A percentile compares a stretch with the other conserved stretches of the same genome.
Evolutionary conservation across 1,284 basidiomycete genomes (phyloP).

Genomic region (Cerioporus squamosus): DNA sequence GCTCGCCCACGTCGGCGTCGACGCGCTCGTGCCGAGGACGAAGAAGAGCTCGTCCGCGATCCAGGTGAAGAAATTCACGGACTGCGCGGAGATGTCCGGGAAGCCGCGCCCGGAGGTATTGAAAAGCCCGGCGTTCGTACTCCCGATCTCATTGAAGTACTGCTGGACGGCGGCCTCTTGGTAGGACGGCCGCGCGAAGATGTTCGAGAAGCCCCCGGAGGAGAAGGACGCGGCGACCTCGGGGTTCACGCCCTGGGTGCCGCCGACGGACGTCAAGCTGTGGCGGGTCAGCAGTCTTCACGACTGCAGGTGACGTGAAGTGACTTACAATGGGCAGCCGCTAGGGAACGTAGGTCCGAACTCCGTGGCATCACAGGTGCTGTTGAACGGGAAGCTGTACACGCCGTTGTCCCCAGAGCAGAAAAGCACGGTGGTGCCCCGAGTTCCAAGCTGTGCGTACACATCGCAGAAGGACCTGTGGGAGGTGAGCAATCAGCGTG

Average conservation of each 20-base stretch:
- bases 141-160: constrained; percentile 29
- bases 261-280: constrained; percentile 63
- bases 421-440: constrained; percentile 63
- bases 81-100: constrained; percentile 29
- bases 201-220: constrained; percentile 49
- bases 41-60: constrained; percentile 47
- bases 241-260: constrained; percentile 47
- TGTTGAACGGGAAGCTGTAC: constrained; percentile 60
- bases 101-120: constrained; percentile 29
- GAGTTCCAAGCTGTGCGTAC: constrained; percentile 50
- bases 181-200: constrained; percentile 43
- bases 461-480: constrained; percentile 16
- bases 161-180: constrained; percentile 37
- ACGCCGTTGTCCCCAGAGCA: constrained; percentile 65
- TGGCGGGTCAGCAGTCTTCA: constrained; percentile 26
- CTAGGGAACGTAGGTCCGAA: constrained; percentile 75
- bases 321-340: constrained; percentile 47
- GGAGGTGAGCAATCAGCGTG: too few relatives aligned
- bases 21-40: constrained; percentile 37
- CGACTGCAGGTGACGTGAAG: not conserved
- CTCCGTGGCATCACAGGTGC: constrained; percentile 25
- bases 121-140: constrained; percentile 27
- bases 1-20: constrained; percentile 46
- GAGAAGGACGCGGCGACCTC: constrained; percentile 49
- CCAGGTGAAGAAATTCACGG: constrained; percentile 28